A percentile compares a stretch with the other conserved stretches of the same genome.
Conservation (phyloP, 176 grass and related monocot species). For the Oryza meyeriana region DNA sequence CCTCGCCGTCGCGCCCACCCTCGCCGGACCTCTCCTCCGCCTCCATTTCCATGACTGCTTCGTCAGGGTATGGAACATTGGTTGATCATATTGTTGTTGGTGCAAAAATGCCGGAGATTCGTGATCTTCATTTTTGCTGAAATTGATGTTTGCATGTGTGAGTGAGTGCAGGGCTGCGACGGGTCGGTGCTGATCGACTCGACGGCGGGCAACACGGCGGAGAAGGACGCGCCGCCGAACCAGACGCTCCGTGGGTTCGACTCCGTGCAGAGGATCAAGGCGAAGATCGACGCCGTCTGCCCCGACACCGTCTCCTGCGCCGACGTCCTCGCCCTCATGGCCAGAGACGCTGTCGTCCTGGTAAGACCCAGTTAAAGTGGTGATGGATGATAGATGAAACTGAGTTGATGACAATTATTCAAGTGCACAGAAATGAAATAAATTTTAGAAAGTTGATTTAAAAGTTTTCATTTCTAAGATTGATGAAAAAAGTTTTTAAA, state of each 20-base stretch:
- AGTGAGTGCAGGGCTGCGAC: constrained; percentile 46
- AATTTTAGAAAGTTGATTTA: too few relatives aligned
- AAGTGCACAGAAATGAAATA: too few relatives aligned
- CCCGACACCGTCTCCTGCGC: constrained; percentile 54
- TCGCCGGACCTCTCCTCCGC: constrained; percentile 33
- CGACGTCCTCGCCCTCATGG: constrained; percentile 50
- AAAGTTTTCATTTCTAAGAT: too few relatives aligned
- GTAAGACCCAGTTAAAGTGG: too few relatives aligned
- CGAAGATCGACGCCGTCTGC: constrained; percentile 47
- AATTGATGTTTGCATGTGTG: too few relatives aligned
- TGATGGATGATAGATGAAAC: too few relatives aligned
- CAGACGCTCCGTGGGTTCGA: constrained; percentile 45
- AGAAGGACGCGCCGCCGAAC: constrained; percentile 59
- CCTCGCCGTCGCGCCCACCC: constrained; percentile 1
- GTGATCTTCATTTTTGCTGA: too few relatives aligned
- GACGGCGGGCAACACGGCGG: constrained; percentile 40
- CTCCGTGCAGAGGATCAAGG: constrained; percentile 46
- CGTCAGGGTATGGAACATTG: constrained; percentile 32
- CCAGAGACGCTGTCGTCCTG: constrained; percentile 47
- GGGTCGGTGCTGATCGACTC: constrained; percentile 58
- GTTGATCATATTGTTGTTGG: background rate
- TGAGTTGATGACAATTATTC: too few relatives aligned
- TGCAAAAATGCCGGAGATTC: background rate
- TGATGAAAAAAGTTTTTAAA: too few relatives aligned
- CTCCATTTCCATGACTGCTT: constrained; percentile 89